Evolutionary conservation across 208 protist species (phyloP).

Genomic region (Acanthamoeba lugdunensis): DNA sequence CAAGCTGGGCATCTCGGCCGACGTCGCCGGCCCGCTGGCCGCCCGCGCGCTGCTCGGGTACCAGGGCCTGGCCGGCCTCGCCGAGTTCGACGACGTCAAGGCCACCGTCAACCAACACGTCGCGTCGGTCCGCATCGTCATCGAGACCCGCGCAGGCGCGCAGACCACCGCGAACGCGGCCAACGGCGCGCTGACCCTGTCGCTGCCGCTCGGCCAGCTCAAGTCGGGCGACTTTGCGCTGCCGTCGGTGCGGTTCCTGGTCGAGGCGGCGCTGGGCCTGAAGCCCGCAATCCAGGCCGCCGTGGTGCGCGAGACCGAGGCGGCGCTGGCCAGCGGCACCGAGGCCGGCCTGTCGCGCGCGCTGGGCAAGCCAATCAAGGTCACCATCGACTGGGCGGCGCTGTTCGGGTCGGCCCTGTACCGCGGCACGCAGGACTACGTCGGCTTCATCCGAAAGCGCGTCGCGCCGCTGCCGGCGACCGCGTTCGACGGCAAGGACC

Average conservation of each 20-base stretch:
- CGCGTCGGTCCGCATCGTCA: neutral
- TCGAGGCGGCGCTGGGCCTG: neutral
- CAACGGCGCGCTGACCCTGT: neutral
- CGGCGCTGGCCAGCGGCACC: neutral
- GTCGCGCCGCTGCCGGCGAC: neutral
- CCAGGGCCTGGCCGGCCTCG: neutral
- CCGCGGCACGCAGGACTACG: neutral
- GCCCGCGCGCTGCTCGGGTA: neutral
- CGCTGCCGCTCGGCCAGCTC: neutral
- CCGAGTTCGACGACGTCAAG: neutral
- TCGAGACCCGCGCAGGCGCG: neutral
- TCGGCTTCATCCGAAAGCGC: neutral
- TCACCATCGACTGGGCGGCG: neutral
- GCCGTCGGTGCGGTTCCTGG: neutral
- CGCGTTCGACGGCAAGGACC: neutral
- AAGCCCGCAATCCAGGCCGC: slow-evolving; percentile 26
- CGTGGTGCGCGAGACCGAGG: neutral
- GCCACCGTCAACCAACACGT: slow-evolving; percentile 24
- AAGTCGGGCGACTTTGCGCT: neutral
- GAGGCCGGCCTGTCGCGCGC: neutral
- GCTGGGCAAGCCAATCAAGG: neutral
- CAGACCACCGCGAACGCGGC: neutral
- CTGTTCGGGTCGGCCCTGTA: neutral
- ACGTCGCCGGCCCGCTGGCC: neutral
- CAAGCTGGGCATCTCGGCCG: neutral